Base-by-base conservation (phyloP, 2,329 filamentous ascomycete species). In the Blastomyces parvus region DNA sequence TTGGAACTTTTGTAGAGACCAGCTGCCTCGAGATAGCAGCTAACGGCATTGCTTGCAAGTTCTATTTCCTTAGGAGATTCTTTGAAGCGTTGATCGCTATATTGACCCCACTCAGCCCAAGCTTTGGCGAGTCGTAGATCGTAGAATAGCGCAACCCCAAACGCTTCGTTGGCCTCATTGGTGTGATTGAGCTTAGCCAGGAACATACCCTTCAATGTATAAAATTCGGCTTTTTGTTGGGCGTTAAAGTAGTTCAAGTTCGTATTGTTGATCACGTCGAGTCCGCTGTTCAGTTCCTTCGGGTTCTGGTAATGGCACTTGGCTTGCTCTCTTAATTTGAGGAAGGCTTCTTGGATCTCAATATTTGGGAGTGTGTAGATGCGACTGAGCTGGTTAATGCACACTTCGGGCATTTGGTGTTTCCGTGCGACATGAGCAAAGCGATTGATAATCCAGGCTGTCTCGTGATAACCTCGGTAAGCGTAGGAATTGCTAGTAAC, bases 301-400 rank as follows among this genome's bases (percentile, higher is more conserved):
- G 88, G 87, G 71, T 97, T 97, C 78, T 97, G 92, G 74, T 97
- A 99, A 74, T 99, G 94, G 69, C 94, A 99, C 74, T 97, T 97
- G 53, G 94, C 94, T 77, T 99, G 94, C 77, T 99, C 95, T n/a
- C 95, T 84, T 61, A 99, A 79, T 79, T 99, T 99, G 66, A 99
- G 79, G 82, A 99, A 99, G 0, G 94, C 94, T 75, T 99, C 94
- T 73, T 99, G 95, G 57, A 99, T 99, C 78, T 99, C 94, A 55
- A 99, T 99, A 73, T 99, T 99, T 1, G 94, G 94, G 6, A 99
- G 83, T 0, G 94, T 99, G 75, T 99, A 99, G 73, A 99, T 99
- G 66, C 93, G 89, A 73, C 93, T 96, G 25, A 99, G 84, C 73
- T 99, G 94, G 67, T 86, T 93, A 77, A 99, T 97, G 79, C 95